Conservation (phyloP, 1,139 yeast genomes). For the Yamadazyma trypodendri region DNA sequence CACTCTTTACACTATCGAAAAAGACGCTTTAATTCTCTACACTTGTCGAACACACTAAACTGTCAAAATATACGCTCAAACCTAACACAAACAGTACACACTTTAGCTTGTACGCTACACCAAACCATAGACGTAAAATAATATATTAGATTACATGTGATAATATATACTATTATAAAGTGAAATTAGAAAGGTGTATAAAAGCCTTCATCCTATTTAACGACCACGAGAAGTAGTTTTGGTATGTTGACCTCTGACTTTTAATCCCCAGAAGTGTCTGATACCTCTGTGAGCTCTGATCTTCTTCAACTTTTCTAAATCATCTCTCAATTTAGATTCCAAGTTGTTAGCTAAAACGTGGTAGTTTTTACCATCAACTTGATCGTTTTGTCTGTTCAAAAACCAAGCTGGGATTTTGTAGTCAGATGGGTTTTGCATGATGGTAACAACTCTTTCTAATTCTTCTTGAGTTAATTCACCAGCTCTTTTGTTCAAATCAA, state of each 20-base stretch:
- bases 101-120: no score
- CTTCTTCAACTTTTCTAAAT: conserved; percentile 99
- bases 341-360: conserved; percentile 98
- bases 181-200: conserved; percentile 1
- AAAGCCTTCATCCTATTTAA: conserved; percentile 24
- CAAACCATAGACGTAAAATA: conserved; percentile 18
- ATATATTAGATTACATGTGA: conserved; percentile 20
- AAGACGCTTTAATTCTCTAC: no score
- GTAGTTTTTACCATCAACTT: conserved; percentile 98
- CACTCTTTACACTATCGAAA: no score
- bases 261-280: conserved; percentile 99
- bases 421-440: conserved; percentile 99
- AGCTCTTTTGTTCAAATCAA: conserved; percentile 97
- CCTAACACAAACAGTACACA: no score
- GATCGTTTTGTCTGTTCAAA: conserved; percentile 99
- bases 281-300: conserved; percentile 99
- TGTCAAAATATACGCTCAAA: no score
- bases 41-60: no score
- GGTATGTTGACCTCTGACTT: conserved; percentile 99
- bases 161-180: conserved; percentile 10
- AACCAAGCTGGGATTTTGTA: conserved; percentile 99
- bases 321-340: conserved; percentile 99
- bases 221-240: conserved; percentile 98
- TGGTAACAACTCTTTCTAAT: conserved; percentile 99
- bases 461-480: conserved; percentile 99